Percentiles rank a stretch among this genome's conserved stretches.
phyloP scores from a whole-genome alignment of 306 rosid species.

The Pueraria montana region DNA sequence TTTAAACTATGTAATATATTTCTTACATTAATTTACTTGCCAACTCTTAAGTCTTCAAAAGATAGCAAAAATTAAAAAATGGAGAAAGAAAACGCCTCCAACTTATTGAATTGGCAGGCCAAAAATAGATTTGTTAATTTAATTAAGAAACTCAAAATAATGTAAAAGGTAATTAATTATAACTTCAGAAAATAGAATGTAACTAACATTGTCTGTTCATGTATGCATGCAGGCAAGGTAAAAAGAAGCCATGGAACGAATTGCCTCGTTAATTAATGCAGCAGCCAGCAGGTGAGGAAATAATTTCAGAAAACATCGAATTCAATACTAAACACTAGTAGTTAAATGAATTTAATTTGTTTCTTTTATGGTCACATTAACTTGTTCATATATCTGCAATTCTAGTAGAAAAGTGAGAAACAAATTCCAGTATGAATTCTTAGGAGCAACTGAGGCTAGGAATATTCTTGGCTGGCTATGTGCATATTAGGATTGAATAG shows the following conservation, averaged over 20 bases:
- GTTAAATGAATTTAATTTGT: conserved; percentile 3
- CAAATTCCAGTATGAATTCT: conserved; percentile 20
- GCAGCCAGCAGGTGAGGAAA: conserved; percentile 43
- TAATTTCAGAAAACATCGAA: conserved; percentile 30
- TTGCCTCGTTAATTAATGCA: conserved; percentile 61
- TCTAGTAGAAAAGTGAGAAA: conserved; percentile 34
- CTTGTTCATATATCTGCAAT: background rate
- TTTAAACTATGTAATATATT: conserved; percentile 73
- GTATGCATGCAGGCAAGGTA: conserved; percentile 77
- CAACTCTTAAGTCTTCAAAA: background rate
- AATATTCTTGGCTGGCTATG: background rate
- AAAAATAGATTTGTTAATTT: too few relatives aligned
- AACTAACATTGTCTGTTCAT: conserved; percentile 30
- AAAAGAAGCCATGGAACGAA: conserved; percentile 63
- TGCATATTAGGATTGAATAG: conserved; percentile 23
- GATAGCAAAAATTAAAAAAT: background rate
- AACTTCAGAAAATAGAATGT: conserved; percentile 1
- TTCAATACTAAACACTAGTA: conserved; percentile 18
- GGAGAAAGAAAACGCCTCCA: background rate
- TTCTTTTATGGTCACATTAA: background rate
- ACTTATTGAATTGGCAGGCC: too few relatives aligned
- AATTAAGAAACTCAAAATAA: too few relatives aligned
- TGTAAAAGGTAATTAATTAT: too few relatives aligned
- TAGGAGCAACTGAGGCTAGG: background rate
- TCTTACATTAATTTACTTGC: conserved; percentile 1